Base-by-base conservation (phyloP, 2,329 filamentous ascomycete genomes). In the Phaeosphaeria sp. region DNA sequence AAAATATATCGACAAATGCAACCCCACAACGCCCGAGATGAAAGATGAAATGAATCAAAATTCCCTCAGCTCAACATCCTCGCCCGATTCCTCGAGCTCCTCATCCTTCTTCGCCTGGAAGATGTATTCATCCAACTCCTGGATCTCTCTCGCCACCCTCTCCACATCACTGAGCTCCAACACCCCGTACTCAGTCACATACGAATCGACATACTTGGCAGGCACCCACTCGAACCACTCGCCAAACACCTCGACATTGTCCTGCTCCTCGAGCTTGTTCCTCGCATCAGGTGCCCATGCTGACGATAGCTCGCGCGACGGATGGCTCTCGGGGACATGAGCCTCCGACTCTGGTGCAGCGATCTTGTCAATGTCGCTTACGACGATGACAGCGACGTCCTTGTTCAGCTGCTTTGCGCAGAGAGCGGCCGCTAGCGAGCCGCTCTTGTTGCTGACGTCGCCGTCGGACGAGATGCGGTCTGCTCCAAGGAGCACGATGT, bases 391-490 rank as follows among this genome's bases (percentile, higher is more conserved):
- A 56, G 81, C 83, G 11, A 76, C 80, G 0, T 58, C 57, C 0
- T 81, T 79, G 3, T 81, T 79, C 2, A 84, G 72, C 49, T 83
- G 72, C 52, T 80, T 85, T 7, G 85, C 83, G 49, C 83, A 81
- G 1, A 90, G 77, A 0, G 86, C 81, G 1, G 85, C 82, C 1
- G 86, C 82, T 6, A 90, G 73, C 1, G 86, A 88, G 0, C 89
- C 88, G 0, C 82, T 87, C 73, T 91, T 91, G 74, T 91, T 91
- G 71, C 83, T 87, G 18, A 90, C 84, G 27, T 85, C 83, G 1
- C 87, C 88, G 0, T 77, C 70, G 0, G 77, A 71, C 13, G 84
- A 83, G 53, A 91, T 87, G 4, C 85, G 78, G 67, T 91, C 89
- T 1, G 88, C 87, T 1, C 88, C 88, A 1, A 91, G 77, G 3